These are phyloP conservation scores for Crithidia brevicula DNA, from an alignment of 208 protist species.

Conservation along the genomic window DNA sequence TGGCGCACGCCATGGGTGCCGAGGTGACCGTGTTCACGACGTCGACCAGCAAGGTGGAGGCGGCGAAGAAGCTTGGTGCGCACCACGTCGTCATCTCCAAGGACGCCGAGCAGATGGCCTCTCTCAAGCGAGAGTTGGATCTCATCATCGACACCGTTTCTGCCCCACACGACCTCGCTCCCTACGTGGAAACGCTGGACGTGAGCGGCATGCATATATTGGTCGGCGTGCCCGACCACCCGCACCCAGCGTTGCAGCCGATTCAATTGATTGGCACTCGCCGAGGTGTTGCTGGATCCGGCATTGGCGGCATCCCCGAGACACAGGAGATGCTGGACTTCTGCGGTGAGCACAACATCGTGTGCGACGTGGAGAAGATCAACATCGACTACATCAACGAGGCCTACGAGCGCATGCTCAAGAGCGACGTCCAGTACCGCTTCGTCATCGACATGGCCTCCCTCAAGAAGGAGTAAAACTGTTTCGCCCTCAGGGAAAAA, in stretches of 20 bases:
- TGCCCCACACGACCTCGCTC: conserved; percentile 46
- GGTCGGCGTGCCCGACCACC: conserved; percentile 50
- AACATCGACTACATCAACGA: conserved; percentile 71
- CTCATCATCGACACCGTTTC: conserved; percentile 77
- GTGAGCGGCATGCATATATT: conserved; percentile 58
- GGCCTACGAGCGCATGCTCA: conserved; percentile 68
- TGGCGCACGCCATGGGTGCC: conserved; percentile 80
- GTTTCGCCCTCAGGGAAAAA: no score
- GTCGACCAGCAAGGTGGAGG: conserved; percentile 57
- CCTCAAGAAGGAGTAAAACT: conserved; percentile 38
- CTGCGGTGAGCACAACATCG: conserved; percentile 73
- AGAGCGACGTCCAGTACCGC: conserved; percentile 74
- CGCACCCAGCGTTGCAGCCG: not conserved
- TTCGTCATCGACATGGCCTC: conserved; percentile 80
- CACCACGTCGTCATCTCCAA: conserved; percentile 65
- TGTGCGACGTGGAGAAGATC: conserved; percentile 68
- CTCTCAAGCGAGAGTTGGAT: conserved; percentile 45
- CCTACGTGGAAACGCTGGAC: conserved; percentile 55
- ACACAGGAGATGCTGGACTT: conserved; percentile 91
- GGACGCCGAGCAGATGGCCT: conserved; percentile 59
- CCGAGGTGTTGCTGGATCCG: conserved; percentile 44
- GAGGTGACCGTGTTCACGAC: conserved; percentile 88
- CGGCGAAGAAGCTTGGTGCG: conserved; percentile 70
- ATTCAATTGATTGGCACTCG: conserved; percentile 30
- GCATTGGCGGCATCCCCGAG: conserved; percentile 69